Percentiles rank a stretch among this genome's conserved stretches.
Conservation (phyloP, 345 rosid genomes). For the Eutrema yunnanense region DNA sequence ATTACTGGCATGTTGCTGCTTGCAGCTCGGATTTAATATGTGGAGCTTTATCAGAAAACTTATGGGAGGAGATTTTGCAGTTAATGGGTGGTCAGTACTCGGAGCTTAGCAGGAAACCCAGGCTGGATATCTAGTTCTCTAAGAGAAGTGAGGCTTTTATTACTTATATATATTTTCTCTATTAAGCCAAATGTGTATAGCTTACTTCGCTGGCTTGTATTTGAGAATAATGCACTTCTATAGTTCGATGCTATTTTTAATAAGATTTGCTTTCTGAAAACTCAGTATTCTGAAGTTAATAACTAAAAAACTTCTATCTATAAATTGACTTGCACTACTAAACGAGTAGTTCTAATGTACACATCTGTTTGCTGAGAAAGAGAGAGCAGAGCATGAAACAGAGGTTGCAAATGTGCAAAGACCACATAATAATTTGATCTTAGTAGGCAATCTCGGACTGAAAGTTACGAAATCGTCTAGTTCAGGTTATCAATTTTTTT, state of each 20-base stretch:
- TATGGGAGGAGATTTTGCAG: slow-evolving; percentile 93
- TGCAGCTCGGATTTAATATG: slow-evolving; percentile 75
- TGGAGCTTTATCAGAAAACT: slow-evolving; percentile 48
- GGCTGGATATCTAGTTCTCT: slow-evolving; percentile 55
- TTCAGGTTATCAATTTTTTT: background rate
- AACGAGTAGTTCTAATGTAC: slow-evolving; percentile 20
- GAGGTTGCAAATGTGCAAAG: slow-evolving; percentile 9
- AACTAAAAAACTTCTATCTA: slow-evolving; percentile 12
- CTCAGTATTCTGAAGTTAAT: background rate
- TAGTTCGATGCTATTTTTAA: background rate
- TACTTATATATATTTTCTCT: slow-evolving; percentile 13
- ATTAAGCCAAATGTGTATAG: slow-evolving; percentile 66
- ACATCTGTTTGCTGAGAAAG: slow-evolving; percentile 15
- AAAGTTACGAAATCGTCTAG: background rate
- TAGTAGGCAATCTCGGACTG: background rate
- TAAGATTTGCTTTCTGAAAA: slow-evolving; percentile 23
- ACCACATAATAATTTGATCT: slow-evolving; percentile 7
- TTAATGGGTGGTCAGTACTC: slow-evolving; percentile 88
- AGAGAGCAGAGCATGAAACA: slow-evolving; percentile 20
- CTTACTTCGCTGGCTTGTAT: slow-evolving; percentile 21
- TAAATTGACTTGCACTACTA: slow-evolving; percentile 15
- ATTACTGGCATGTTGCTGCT: slow-evolving; percentile 79
- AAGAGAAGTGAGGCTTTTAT: background rate
- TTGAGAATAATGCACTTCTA: slow-evolving; percentile 3
- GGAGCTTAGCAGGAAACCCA: slow-evolving; percentile 83